Base-by-base conservation (phyloP, 2,329 filamentous ascomycete species). In the Sclerotinia trifoliorum region DNA sequence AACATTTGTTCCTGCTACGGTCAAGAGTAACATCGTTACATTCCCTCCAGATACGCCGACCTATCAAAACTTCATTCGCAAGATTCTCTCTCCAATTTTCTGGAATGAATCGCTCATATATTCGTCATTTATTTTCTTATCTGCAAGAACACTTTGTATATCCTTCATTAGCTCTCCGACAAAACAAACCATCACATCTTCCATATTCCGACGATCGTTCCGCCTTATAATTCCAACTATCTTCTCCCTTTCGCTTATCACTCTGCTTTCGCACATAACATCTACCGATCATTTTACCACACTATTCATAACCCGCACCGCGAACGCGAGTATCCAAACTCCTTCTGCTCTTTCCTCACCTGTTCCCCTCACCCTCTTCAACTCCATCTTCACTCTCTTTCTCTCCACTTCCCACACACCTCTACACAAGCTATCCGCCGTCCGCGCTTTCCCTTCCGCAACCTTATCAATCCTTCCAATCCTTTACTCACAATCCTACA, bases 401-500 rank as follows among this genome's bases (percentile, higher is more conserved):
- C 83, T 81, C 80, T 71, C 80, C 26, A 79, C 77, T 11, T 63
- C 65, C 10, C 44, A 63, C 32, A 78, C 78, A 21, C 68, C 75
- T 39, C 81, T 79, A 68, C 73, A 72, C 65, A 72, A 68, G 10
- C 79, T 82, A 69, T 79, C 80, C 19, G 81, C 77, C 2, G 81
- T 78, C 66, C 74, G 70, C 17, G 80, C 78, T 5, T 83, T 81
- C 71, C 81, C 82, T 1, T 79, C 80, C 3, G 75, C 78, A n/a
- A 82, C 79, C 0, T 73, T 83, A n/a, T 83, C 81, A 80, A 79
- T 78, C 13, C 71, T 82, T 42, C 80, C 77, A 7, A 76, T 80
- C n/a, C 76, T 83, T 21, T 83, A 80, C 71, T 76, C 78, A 65
- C 81, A 83, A 70, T 80, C 78, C 70, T 82, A 81, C 73, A 83